Conservation (phyloP, 164 flowering plant genomes). For the Pachysandra terminalis region DNA sequence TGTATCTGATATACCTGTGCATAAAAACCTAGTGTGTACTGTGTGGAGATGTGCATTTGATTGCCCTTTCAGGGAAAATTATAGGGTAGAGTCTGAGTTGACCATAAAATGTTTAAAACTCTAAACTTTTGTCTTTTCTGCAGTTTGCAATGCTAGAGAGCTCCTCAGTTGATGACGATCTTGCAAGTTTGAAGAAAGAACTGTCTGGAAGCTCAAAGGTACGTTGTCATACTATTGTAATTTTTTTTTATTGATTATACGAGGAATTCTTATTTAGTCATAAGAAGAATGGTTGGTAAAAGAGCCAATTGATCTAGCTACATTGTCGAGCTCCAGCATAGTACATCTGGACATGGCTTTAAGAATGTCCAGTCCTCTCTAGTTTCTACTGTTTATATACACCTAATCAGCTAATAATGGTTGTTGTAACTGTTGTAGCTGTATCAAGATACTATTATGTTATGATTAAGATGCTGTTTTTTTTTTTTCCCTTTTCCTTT, state of each 20-base stretch:
- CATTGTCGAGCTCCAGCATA: neutral
- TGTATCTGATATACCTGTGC: neutral
- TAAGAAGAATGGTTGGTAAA: neutral
- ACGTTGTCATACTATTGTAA: conserved; percentile 1
- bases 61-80: neutral
- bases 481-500: no score
- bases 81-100: neutral
- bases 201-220: conserved; percentile 75
- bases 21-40: neutral
- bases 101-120: neutral
- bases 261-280: no score
- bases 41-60: neutral
- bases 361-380: neutral
- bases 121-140: conserved; percentile 1
- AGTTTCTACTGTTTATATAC: no score
- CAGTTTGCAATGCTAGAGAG: conserved; percentile 92
- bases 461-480: no score
- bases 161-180: conserved; percentile 91
- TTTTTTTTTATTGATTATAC: neutral
- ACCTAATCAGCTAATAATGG: neutral
- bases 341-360: neutral
- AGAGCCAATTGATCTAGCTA: neutral
- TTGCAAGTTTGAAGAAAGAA: conserved; percentile 75
- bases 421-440: no score
- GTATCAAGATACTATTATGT: no score